Evolutionary conservation across 2,329 filamentous ascomycete genomes (phyloP), one percentile per base, ranked within the genome.

Genomic region (Cordyceps pruinosa): DNA sequence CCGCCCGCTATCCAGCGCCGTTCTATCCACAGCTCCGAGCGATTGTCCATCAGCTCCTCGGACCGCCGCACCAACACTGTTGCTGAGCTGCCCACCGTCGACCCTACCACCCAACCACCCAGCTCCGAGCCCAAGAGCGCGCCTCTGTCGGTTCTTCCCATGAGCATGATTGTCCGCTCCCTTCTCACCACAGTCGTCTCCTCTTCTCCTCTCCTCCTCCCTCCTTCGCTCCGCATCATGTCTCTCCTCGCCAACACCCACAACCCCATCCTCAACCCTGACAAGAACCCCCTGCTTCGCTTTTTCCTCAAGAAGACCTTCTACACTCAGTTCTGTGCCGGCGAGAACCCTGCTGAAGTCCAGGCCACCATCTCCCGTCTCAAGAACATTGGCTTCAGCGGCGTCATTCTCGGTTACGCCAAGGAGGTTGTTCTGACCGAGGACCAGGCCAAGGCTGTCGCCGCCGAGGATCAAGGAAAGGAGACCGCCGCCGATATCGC

Each of bases 311-410:
- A 91, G 69, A 82, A 85, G 67, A 95, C 90, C 0, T 91, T 96
- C 65, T 96, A 96, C 69, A 84, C 85, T 25, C 92, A 97, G 66
- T 97, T 96, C 72, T 97, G 92, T 70, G 90, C 89, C 0, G 92
- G 92, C 28, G 88, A 91, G 72, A 87, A 82, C 49, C 77, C 80
- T 0, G 65, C 69, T 1, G 89, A 96, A 70, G 87, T 95, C 2
- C 75, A 77, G 42, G 72, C 69, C 30, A 91, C 87, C 0, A 82
- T 90, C 30, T 68, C 77, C 1, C 75, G 78, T 2, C 77, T 96
- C 10, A 89, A 90, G 70, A 70, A 76, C 32, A 84, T 93, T 45
- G 92, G 92, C 2, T 96, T 90, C 68, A 83, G 82, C 25, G 92
- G 91, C 13, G 88, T 96, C 6, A 90, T 96, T 56, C 77, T 96